These are phyloP conservation scores for Mollisiaceae sp. DNA, from an alignment of 2,329 filamentous ascomycete genomes.

Conservation along the genomic window DNA sequence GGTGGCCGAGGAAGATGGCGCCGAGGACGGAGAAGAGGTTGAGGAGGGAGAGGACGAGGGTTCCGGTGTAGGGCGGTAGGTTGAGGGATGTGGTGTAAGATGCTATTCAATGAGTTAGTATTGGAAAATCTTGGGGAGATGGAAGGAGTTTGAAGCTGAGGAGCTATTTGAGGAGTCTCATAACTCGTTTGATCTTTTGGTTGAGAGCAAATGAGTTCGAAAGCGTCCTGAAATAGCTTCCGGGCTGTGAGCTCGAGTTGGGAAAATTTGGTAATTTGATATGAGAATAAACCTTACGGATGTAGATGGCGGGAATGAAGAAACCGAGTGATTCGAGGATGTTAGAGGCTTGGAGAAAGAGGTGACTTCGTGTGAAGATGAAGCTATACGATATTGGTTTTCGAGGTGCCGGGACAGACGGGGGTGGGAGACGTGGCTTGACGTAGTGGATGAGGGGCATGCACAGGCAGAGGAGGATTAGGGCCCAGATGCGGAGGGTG, in stretches of 20 bases:
- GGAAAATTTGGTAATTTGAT: too few species aligned
- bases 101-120: too few species aligned
- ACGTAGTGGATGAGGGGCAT: conserved; percentile 61
- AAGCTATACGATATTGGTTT: conserved; percentile 41
- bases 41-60: conserved; percentile 55
- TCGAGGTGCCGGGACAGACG: conserved; percentile 15
- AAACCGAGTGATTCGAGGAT: conserved; percentile 59
- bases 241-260: too few species aligned
- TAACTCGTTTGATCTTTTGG: too few species aligned
- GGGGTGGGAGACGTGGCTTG: conserved; percentile 56
- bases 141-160: too few species aligned
- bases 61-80: conserved; percentile 48
- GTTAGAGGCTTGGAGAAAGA: conserved; percentile 56
- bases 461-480: conserved; percentile 33
- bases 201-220: too few species aligned
- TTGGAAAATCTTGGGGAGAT: too few species aligned
- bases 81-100: conserved; percentile 50
- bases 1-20: conserved; percentile 44
- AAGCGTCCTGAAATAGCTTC: too few species aligned
- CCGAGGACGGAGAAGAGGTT: conserved; percentile 54
- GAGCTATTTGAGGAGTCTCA: too few species aligned
- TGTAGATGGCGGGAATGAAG: conserved; percentile 59
- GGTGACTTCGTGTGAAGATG: conserved; percentile 51
- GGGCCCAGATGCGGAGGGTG: conserved; percentile 43
- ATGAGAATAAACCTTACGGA: conserved; percentile 44